phyloP scores from a whole-genome alignment of 768 basidiomycete genomes.

The Agaricus blazei region DNA sequence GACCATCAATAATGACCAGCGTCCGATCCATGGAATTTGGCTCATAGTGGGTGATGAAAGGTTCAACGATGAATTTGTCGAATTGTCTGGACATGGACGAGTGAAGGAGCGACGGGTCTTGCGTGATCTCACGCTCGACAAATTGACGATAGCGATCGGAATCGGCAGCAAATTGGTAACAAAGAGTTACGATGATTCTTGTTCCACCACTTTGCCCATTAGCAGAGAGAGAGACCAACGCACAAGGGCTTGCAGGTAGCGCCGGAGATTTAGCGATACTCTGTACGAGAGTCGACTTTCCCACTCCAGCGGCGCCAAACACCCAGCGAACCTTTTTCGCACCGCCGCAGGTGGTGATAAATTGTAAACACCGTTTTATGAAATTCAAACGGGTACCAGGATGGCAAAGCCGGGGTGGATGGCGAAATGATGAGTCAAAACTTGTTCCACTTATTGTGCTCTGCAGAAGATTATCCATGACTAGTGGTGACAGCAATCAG shows the following conservation, averaged over 20 bases:
- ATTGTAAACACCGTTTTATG: background rate
- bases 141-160: background rate
- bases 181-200: background rate
- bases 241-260: background rate
- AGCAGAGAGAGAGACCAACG: background rate
- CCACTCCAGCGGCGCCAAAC: background rate
- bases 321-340: background rate
- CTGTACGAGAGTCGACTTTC: background rate
- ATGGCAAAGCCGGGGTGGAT: too few relatives aligned
- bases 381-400: background rate
- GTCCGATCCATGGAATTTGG: too few relatives aligned
- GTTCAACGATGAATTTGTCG: background rate
- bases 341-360: background rate
- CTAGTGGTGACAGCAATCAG: too few relatives aligned
- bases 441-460: too few relatives aligned
- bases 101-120: background rate
- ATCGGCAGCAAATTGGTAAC: background rate
- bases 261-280: background rate
- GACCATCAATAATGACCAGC: too few relatives aligned
- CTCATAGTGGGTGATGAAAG: too few relatives aligned
- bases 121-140: background rate
- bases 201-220: background rate
- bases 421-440: background rate
- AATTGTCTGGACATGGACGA: background rate
- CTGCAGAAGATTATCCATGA: too few relatives aligned